phyloP scores from a whole-genome alignment of 371 early-diverging fungal species.

The Mucor irregularis region DNA sequence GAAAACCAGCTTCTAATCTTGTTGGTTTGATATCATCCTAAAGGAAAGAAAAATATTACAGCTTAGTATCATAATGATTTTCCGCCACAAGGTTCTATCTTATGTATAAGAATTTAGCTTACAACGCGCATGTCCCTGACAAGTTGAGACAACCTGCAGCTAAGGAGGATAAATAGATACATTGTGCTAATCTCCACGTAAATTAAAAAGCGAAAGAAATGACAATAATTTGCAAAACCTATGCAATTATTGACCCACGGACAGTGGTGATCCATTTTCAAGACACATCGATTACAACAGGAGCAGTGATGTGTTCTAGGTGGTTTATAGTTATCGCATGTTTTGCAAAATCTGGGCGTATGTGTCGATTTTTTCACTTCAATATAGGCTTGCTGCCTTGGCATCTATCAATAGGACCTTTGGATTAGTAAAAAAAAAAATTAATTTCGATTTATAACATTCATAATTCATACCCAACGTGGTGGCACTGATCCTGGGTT shows the following conservation, averaged over 20 bases:
- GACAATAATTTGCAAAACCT: conserved; percentile 84
- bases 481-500: conserved; percentile 82
- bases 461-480: conserved; percentile 55
- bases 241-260: conserved; percentile 98
- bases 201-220: conserved; percentile 87
- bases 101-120: conserved; percentile 7
- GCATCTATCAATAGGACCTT: conserved; percentile 34
- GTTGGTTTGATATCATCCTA: conserved; percentile 50
- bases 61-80: neutral
- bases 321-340: conserved; percentile 77
- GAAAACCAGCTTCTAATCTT: conserved; percentile 59
- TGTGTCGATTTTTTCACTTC: conserved; percentile 75
- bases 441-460: neutral
- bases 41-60: neutral
- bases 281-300: conserved; percentile 76
- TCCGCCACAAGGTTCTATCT: too few species aligned
- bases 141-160: conserved; percentile 38
- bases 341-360: conserved; percentile 75
- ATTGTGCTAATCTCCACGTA: conserved; percentile 67
- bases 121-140: conserved; percentile 31
- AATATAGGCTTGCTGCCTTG: conserved; percentile 52
- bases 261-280: conserved; percentile 96
- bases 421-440: neutral
- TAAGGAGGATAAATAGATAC: conserved; percentile 42
- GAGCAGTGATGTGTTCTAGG: conserved; percentile 86